Base-by-base conservation (phyloP, 2,329 filamentous ascomycete species). In the Stemphylium lycopersici region DNA sequence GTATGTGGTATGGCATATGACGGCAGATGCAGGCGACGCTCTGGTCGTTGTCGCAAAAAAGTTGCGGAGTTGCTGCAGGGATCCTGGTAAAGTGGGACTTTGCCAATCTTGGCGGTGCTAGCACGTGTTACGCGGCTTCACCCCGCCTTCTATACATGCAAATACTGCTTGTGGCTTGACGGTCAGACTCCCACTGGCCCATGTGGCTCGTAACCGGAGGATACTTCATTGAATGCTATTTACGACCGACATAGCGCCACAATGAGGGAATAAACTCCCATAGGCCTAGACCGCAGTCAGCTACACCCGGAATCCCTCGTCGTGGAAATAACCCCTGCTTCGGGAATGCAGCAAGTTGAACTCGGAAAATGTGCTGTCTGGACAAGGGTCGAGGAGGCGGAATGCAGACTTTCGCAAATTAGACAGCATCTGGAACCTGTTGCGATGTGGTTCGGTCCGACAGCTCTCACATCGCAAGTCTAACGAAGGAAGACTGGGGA, bases 31-130 rank as follows among this genome's bases (percentile, higher is more conserved):
- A 15, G n/a, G 33, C 39, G 11, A 34, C 13, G 18, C 34, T 31
- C 32, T 31, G 22, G 38, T 48, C 34, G 31, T 40, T 8, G 47
- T 55, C 42, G 42, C 51, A 55, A 58, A 58, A 54, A 58, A 55
- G 55, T 55, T 51, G 43, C 37, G 32, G 49, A 57, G 36, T 18
- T 18, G 40, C 26, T 31, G 38, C 51, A 55, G 51, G 55, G 51
- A 48, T 51, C 15, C 7, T 18, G 32, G 13, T 11, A 41, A 47
- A 45, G 48, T 41, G 52, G 52, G 48, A 20, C 37, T n/a, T 34
- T 24, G 32, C 22, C 22, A 33, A 18, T 31, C 42, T 52, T 55
- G 43, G 48, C 51, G 16, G 26, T 10, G 8, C 26, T 29, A 29
- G 26, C 26, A 29, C 26, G 26, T 15, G 34, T 32, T 33, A 24